A percentile compares a stretch with the other conserved stretches of the same genome.
Conservation (phyloP, 2,329 filamentous ascomycete species). For the Pestalotiopsis fici region DNA sequence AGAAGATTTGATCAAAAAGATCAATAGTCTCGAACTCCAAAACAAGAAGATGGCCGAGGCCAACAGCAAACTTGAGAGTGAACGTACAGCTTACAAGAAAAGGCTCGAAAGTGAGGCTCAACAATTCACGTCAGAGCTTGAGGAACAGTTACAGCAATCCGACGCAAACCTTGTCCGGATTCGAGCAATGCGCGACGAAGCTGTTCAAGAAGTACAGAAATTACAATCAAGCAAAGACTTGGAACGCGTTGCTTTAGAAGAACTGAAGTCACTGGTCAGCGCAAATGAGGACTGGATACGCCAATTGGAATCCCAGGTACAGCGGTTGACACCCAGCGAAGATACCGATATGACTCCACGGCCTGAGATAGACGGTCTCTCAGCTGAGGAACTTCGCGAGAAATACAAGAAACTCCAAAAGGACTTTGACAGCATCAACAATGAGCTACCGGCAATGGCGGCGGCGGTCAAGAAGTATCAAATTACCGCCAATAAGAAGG, state of each 20-base stretch:
- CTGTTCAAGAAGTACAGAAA: slow-evolving; percentile 78
- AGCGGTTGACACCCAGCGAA: slow-evolving; percentile 61
- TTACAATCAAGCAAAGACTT: slow-evolving; percentile 80
- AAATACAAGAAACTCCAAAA: slow-evolving; percentile 76
- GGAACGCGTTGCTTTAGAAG: slow-evolving; percentile 67
- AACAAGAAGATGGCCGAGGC: slow-evolving; percentile 86
- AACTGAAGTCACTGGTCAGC: slow-evolving; percentile 77
- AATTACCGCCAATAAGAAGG: slow-evolving; percentile 81
- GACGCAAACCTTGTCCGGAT: slow-evolving; percentile 88
- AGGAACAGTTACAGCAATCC: slow-evolving; percentile 76
- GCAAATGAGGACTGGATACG: slow-evolving; percentile 80
- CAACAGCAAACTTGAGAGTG: slow-evolving; percentile 79
- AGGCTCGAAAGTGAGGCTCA: slow-evolving; percentile 83
- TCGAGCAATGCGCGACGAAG: slow-evolving; percentile 80
- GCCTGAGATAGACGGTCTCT: slow-evolving; percentile 58
- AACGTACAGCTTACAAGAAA: slow-evolving; percentile 78
- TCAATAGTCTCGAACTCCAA: slow-evolving; percentile 88
- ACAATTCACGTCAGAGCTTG: slow-evolving; percentile 71
- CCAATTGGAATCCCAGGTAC: slow-evolving; percentile 80
- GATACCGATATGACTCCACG: slow-evolving; percentile 46
- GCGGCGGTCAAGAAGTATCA: slow-evolving; percentile 89
- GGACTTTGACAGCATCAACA: slow-evolving; percentile 81
- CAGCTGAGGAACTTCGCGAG: slow-evolving; percentile 69
- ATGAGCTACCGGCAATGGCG: slow-evolving; percentile 87
- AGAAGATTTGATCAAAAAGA: slow-evolving; percentile 87